These are phyloP conservation scores for Erodium moschatum DNA, from an alignment of 441 rosid genomes.

Conservation along the genomic window DNA sequence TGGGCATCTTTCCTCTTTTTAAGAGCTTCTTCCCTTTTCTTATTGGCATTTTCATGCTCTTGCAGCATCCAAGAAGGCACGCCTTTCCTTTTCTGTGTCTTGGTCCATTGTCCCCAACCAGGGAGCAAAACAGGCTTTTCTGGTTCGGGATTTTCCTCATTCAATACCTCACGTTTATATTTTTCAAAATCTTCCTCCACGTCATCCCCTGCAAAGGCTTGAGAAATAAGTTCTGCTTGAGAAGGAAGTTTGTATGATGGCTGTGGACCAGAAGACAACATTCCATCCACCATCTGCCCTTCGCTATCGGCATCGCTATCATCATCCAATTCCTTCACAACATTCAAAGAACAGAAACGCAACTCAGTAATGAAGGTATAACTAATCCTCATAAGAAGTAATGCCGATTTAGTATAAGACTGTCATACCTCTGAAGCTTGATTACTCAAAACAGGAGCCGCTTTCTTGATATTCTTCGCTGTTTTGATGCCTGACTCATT, in stretches of 20 bases:
- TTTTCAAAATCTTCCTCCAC: constrained; percentile 69
- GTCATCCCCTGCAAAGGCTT: constrained; percentile 90
- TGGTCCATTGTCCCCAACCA: constrained; percentile 96
- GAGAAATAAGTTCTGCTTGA: constrained; percentile 74
- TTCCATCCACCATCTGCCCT: constrained; percentile 70
- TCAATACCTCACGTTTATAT: constrained; percentile 55
- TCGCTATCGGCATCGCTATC: constrained; percentile 60
- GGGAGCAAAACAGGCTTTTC: constrained; percentile 70
- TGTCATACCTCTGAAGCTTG: constrained; percentile 38
- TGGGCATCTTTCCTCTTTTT: constrained; percentile 75
- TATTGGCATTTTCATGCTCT: constrained; percentile 62
- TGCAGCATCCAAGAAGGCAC: constrained; percentile 68
- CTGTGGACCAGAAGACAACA: constrained; percentile 42
- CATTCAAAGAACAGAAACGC: constrained; percentile 18
- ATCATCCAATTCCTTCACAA: constrained; percentile 34
- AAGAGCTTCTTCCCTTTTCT: constrained; percentile 54
- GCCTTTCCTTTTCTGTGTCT: constrained; percentile 63
- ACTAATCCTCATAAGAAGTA: neutral
- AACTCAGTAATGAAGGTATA: constrained; percentile 4
- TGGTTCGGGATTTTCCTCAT: constrained; percentile 67
- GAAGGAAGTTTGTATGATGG: constrained; percentile 65
- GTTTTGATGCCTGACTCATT: constrained; percentile 26
- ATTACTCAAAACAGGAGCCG: constrained; percentile 23
- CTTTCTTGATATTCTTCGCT: constrained; percentile 29
- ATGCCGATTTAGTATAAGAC: constrained; percentile 2